Base-by-base conservation (phyloP, 1,284 basidiomycete genomes). In the Ustilago curta region DNA sequence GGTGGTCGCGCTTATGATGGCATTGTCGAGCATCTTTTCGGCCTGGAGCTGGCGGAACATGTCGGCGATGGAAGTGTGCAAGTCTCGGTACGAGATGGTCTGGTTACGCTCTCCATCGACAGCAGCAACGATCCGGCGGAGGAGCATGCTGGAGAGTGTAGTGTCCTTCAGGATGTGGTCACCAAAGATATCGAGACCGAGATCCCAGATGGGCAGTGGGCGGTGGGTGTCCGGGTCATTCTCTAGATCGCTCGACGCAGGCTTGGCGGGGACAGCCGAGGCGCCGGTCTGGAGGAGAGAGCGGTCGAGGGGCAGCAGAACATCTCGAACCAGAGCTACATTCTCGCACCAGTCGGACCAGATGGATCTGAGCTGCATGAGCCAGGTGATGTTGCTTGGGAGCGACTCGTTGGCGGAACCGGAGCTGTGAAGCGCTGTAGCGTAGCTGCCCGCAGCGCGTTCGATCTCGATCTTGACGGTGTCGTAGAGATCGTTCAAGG, bases 401-500 rank as follows among this genome's bases (percentile, higher is more conserved):
- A 55, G 48, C 7, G 66, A 63, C 12, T 53, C 53, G 27, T 70
- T 58, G 58, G 54, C 53, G 21, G 74, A 53, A 2, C 59, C 70
- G 6, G 65, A 52, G 45, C 67, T 63, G 18, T 67, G 49, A 16
- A 82, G 59, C 16, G 58, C 16, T 18, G 45, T 27, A 8, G 75
- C 75, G 16, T 62, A 52, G 25, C 56, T 59, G 21, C 77, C 72
- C 11, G 67, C 73, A 4, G 74, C 77, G 5, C 79, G 59, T 59
- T 82, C 79, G 19, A 79, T 50, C 29, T 79, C 80, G 55, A 79
- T 76, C 79, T 75, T 78, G 58, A 81, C 54, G 14, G 64, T 48
- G 32, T 80, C 77, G 64, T 79, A 82, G 2, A 82, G 68, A 19
- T 71, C 70, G 8, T 57, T 52, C 25, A 71, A 27, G 0, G 39